Base-by-base conservation (phyloP, 2,329 filamentous ascomycete genomes). In the Aspergillus sp. region DNA sequence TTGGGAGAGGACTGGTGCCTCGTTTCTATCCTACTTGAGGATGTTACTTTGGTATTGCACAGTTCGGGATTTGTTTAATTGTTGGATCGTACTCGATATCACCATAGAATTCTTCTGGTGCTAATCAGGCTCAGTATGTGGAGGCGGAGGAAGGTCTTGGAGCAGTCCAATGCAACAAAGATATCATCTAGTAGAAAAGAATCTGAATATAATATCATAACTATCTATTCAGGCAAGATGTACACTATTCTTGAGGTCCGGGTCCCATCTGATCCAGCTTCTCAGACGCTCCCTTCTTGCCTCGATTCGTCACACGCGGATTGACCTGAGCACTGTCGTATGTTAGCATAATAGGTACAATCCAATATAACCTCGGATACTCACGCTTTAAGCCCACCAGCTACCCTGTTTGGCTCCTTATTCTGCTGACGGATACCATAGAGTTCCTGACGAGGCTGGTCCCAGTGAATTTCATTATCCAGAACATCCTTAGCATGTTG, bases 401-500 rank as follows among this genome's bases (percentile, higher is more conserved):
- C 45, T 5, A 52, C 46, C 6, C 45, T 40, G 10, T 27, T 46
- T 6, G 47, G 49, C 26, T 51, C 47, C 32, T 51, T 50, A 31
- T 43, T 44, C 12, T 37, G 37, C 2, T 40, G 35, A 0, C 37
- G 41, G 13, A 31, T 12, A 6, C 43, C 19, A 27, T 52, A 47
- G 29, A 49, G 35, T 5, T 52, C 49, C 13, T 49, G 44, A 1
- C 42, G 50, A 12, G 54, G 46, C 26, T 44, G 10, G 37, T 51
- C 48, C n/a, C 49, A 49, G n/a, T 37, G 42, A 27, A 56, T 11
- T 31, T 55, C 51, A 32, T 53, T 51, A 34, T 54, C 46, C 27
- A 59, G 45, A 3, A 59, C 40, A 13, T 58, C 50, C 33, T 50
- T 29, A 2, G 59, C 58, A 33, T 59, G 44, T n/a, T 53, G 10